A percentile compares a stretch with the other conserved stretches of the same genome.
These are phyloP conservation scores for Dichotomopilus funicola DNA, from an alignment of 2,329 filamentous ascomycete species.

Conservation along the genomic window DNA sequence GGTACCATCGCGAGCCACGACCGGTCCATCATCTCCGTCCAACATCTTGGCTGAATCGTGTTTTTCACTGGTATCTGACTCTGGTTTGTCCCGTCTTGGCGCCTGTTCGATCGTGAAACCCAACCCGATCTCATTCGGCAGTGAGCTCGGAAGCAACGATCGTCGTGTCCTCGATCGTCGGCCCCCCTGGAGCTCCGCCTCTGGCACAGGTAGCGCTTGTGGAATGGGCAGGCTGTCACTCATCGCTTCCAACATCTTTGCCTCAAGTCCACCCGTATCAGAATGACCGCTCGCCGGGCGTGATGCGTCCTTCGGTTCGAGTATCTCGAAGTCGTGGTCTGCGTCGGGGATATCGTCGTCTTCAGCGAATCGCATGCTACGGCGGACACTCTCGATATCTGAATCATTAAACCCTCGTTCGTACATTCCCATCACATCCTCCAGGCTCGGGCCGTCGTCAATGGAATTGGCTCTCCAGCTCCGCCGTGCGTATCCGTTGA, in stretches of 20 bases:
- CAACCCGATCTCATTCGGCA: constrained; percentile 31
- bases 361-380: constrained; percentile 20
- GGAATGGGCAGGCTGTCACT: constrained; percentile 31
- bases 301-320: constrained; percentile 22
- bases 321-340: constrained; percentile 11
- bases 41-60: constrained; percentile 48
- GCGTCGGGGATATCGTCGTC: constrained; percentile 26
- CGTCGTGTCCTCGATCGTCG: constrained; percentile 36
- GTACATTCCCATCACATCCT: constrained; percentile 66
- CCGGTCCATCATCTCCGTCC: constrained; percentile 25
- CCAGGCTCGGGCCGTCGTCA: constrained; percentile 54
- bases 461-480: constrained; percentile 29
- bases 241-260: constrained; percentile 36
- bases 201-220: constrained; percentile 16
- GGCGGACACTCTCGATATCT: constrained; percentile 32
- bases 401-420: constrained; percentile 54
- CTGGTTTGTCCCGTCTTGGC: constrained; percentile 18
- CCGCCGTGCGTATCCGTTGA: constrained; percentile 26
- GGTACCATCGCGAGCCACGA: neutral
- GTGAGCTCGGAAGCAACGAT: constrained; percentile 30
- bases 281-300: constrained; percentile 35
- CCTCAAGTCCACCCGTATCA: constrained; percentile 33
- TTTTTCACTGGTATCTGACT: constrained; percentile 27
- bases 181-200: constrained; percentile 4
- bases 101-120: constrained; percentile 25